These are phyloP conservation scores for Kodamaea lidongshanica DNA, from an alignment of 805 yeast genomes.

Conservation along the genomic window DNA sequence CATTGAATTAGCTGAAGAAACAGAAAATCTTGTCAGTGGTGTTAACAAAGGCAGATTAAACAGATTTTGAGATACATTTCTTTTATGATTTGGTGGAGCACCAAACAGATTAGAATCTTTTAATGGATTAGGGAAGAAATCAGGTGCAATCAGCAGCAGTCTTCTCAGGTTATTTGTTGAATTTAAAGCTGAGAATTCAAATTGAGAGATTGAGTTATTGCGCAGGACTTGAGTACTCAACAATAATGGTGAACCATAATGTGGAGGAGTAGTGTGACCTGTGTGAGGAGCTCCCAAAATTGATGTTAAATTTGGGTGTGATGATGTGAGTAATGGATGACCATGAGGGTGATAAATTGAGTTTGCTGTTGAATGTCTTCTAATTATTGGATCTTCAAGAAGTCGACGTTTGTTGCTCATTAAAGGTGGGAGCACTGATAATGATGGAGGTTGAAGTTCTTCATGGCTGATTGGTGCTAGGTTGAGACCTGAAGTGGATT, in stretches of 20 bases:
- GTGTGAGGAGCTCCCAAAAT: slow-evolving; percentile 3
- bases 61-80: slow-evolving; percentile 26
- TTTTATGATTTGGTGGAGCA: slow-evolving; percentile 15
- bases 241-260: slow-evolving; percentile 26
- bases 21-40: slow-evolving; percentile 20
- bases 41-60: slow-evolving; percentile 25
- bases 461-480: slow-evolving; percentile 5
- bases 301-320: slow-evolving; percentile 10
- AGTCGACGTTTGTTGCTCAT: slow-evolving; percentile 11
- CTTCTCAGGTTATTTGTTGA: slow-evolving; percentile 28
- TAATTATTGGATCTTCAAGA: slow-evolving; percentile 11
- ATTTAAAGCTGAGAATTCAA: slow-evolving; percentile 15
- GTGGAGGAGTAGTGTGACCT: slow-evolving; percentile 23
- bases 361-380: slow-evolving; percentile 13
- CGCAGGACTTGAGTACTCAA: slow-evolving; percentile 31
- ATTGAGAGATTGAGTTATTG: slow-evolving; percentile 35
- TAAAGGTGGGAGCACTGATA: slow-evolving; percentile 11
- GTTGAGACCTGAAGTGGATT: slow-evolving; percentile 7
- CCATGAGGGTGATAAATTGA: slow-evolving; percentile 6
- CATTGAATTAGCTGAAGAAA: slow-evolving; percentile 14
- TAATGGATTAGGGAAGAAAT: slow-evolving; percentile 36
- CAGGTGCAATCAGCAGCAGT: slow-evolving; percentile 37
- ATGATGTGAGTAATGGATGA: slow-evolving; percentile 6
- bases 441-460: slow-evolving; percentile 6
- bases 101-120: slow-evolving; percentile 12